phyloP scores from a whole-genome alignment of 2,329 filamentous ascomycete genomes.

The Cercospora canescens region DNA sequence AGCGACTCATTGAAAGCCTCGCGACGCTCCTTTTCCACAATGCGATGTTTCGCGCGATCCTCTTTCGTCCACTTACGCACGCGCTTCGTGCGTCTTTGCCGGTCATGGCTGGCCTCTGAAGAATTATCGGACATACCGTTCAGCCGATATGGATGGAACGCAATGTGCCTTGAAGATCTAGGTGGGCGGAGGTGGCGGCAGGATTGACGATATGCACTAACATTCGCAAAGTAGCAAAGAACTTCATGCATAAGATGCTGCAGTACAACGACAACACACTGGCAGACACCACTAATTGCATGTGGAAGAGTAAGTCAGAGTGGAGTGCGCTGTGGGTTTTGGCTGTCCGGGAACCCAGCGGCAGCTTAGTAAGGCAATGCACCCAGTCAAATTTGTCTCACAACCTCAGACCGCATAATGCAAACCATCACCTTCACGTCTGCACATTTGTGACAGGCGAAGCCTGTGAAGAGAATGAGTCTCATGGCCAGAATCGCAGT shows the following conservation, averaged over 20 bases:
- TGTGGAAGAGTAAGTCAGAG: too few relatives aligned
- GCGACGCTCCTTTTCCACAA: conserved; percentile 19
- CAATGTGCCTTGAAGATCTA: too few relatives aligned
- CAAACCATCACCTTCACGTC: background rate
- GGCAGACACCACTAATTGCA: too few relatives aligned
- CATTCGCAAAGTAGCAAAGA: too few relatives aligned
- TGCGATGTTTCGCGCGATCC: conserved; percentile 16
- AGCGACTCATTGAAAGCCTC: conserved; percentile 21
- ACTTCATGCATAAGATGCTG: too few relatives aligned
- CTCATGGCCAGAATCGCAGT: too few relatives aligned
- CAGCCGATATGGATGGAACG: background rate
- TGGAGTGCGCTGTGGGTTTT: too few relatives aligned
- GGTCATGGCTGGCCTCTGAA: background rate
- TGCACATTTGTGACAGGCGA: background rate
- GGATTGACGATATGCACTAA: background rate
- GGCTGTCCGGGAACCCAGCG: too few relatives aligned
- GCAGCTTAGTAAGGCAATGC: too few relatives aligned
- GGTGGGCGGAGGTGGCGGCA: background rate
- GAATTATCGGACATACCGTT: background rate
- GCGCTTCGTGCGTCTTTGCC: conserved; percentile 7
- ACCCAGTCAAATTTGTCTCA: background rate
- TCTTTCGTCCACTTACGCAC: conserved; percentile 6
- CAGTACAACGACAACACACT: too few relatives aligned
- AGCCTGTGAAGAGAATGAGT: too few relatives aligned
- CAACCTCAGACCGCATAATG: background rate